Conservation (phyloP, 345 rosid species). For the Leavenworthia alabamica region DNA sequence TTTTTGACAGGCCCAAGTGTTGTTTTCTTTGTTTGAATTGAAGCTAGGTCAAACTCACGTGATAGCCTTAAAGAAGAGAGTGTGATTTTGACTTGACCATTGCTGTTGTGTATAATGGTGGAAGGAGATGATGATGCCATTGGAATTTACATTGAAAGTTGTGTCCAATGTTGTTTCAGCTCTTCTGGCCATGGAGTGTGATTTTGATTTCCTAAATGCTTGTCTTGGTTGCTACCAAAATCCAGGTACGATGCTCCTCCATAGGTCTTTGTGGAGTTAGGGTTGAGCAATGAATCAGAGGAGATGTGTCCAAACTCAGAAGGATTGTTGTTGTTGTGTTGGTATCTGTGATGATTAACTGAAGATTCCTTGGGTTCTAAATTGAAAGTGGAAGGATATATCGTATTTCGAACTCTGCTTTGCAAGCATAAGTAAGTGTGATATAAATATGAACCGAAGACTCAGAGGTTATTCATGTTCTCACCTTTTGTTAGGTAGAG, state of each 20-base stretch:
- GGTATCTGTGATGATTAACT: constrained; percentile 28
- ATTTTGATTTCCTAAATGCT: constrained; percentile 24
- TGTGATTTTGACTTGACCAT: constrained; percentile 28
- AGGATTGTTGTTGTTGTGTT: constrained; percentile 7
- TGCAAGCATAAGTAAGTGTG: not conserved
- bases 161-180: constrained; percentile 53
- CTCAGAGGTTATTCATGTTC: not conserved
- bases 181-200: constrained; percentile 44
- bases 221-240: constrained; percentile 39
- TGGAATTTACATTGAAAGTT: constrained; percentile 63
- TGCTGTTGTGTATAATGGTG: no score
- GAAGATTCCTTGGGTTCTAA: constrained; percentile 32
- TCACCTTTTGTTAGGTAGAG: constrained; percentile 37
- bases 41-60: constrained; percentile 38
- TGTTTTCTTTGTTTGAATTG: constrained; percentile 21
- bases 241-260: no score
- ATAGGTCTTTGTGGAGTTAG: no score
- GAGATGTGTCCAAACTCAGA: constrained; percentile 47
- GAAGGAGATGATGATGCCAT: constrained; percentile 42
- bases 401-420: constrained; percentile 35
- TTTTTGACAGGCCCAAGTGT: constrained; percentile 29
- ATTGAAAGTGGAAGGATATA: constrained; percentile 30
- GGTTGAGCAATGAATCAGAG: no score
- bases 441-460: not conserved
- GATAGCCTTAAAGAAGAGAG: constrained; percentile 48